Evolutionary conservation across 441 rosid species (phyloP).

Genomic region (Euphorbia celastroides): DNA sequence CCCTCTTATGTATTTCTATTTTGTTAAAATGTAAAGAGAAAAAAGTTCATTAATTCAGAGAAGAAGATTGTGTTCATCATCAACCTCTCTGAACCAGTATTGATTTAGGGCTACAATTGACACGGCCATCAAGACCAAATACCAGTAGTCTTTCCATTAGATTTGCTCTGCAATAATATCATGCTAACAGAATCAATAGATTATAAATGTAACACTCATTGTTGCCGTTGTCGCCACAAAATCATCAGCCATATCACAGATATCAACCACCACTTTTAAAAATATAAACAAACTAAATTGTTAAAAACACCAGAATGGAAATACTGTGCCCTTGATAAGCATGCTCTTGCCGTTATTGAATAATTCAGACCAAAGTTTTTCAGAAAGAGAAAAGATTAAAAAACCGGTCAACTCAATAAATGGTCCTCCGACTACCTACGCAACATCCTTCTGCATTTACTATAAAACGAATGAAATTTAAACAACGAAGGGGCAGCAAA

Average conservation of each 20-base stretch:
- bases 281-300: too few relatives aligned
- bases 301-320: too few relatives aligned
- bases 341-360: too few relatives aligned
- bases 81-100: not conserved
- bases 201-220: not conserved
- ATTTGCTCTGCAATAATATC: not conserved
- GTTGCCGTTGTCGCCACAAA: not conserved
- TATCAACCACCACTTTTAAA: slow-evolving; percentile 1
- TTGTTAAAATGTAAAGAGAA: not conserved
- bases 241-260: not conserved
- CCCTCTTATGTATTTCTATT: not conserved
- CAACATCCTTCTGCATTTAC: not conserved
- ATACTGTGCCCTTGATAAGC: too few relatives aligned
- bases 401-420: too few relatives aligned
- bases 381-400: too few relatives aligned
- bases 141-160: not conserved
- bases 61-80: not conserved
- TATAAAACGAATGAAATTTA: not conserved
- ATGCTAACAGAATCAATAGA: not conserved
- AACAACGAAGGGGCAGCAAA: too few relatives aligned
- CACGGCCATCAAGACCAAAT: not conserved
- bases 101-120: not conserved
- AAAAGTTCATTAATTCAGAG: not conserved
- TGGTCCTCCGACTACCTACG: not conserved
- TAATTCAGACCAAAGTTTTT: too few relatives aligned